A percentile compares a stretch with the other conserved stretches of the same genome.
Evolutionary conservation across 768 basidiomycete genomes (phyloP).

Genomic region (Clavaria fumosa): DNA sequence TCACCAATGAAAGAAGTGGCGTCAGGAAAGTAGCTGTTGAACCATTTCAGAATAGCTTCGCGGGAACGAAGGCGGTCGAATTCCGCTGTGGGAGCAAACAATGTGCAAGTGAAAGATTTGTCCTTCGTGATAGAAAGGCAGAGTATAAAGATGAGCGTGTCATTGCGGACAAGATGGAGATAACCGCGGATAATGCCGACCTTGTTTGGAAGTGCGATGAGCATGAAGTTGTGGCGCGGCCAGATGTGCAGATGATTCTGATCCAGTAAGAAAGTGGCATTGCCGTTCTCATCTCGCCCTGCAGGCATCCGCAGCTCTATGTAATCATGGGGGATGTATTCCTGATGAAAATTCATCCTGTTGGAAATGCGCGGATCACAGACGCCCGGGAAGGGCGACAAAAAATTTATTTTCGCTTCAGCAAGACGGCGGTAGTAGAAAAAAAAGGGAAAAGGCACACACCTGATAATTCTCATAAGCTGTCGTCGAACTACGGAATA

Average conservation of each 20-base stretch:
- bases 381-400: constrained; percentile 17
- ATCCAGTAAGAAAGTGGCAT: constrained; percentile 68
- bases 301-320: constrained; percentile 93
- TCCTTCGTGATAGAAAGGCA: constrained; percentile 50
- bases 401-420: constrained; percentile 15
- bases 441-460: constrained; percentile 19
- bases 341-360: constrained; percentile 91
- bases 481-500: constrained; percentile 84
- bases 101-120: constrained; percentile 91
- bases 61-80: constrained; percentile 51
- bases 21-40: constrained; percentile 73
- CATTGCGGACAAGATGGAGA: too few relatives aligned
- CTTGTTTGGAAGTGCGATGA: constrained; percentile 95
- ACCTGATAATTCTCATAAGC: constrained; percentile 93
- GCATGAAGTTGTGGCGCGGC: constrained; percentile 98
- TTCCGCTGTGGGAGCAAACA: constrained; percentile 75
- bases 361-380: constrained; percentile 5
- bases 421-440: not conserved
- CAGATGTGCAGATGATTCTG: constrained; percentile 97
- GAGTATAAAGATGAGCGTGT: constrained; percentile 7
- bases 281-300: constrained; percentile 42
- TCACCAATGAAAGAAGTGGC: constrained; percentile 79
- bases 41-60: constrained; percentile 54
- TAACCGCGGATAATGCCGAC: too few relatives aligned
- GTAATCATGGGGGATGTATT: constrained; percentile 93